Evolutionary conservation across 163 green algal species (phyloP).

Genomic region (Chloromonas sp.): DNA sequence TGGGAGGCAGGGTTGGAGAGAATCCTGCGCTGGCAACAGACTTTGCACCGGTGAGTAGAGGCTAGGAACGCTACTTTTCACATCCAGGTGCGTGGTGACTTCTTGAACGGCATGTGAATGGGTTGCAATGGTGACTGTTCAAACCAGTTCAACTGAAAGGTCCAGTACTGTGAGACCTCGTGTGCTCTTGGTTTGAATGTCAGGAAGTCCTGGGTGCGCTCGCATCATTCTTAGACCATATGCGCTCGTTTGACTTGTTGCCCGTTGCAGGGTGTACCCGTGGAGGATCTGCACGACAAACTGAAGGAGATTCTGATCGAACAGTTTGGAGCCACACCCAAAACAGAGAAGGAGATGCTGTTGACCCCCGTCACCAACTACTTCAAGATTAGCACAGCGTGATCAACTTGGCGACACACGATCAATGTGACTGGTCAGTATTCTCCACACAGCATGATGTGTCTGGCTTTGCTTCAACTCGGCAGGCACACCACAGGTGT

Average conservation of each 20-base stretch:
- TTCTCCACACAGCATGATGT: background rate
- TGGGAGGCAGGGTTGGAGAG: constrained; percentile 61
- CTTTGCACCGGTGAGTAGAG: constrained; percentile 19
- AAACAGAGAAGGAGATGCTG: constrained; percentile 3
- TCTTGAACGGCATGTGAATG: too few species aligned
- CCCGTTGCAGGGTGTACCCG: constrained; percentile 45
- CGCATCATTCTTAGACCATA: too few species aligned
- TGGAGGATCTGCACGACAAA: constrained; percentile 62
- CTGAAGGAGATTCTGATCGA: constrained; percentile 71
- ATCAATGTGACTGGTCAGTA: too few species aligned
- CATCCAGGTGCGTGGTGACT: too few species aligned
- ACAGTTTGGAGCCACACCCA: constrained; percentile 62
- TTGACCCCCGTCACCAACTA: too few species aligned
- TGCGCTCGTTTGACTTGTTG: background rate
- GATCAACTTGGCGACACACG: too few species aligned
- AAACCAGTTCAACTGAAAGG: background rate
- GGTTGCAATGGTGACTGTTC: background rate
- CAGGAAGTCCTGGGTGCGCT: background rate
- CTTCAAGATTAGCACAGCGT: too few species aligned
- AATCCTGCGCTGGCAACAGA: constrained; percentile 34
- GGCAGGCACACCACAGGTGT: background rate
- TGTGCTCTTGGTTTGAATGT: background rate
- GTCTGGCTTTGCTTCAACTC: background rate
- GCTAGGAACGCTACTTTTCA: too few species aligned
- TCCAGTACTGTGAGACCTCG: background rate